These are phyloP conservation scores for Phytophthora pistaciae DNA, from an alignment of 352 stramenopile species.

Conservation along the genomic window DNA sequence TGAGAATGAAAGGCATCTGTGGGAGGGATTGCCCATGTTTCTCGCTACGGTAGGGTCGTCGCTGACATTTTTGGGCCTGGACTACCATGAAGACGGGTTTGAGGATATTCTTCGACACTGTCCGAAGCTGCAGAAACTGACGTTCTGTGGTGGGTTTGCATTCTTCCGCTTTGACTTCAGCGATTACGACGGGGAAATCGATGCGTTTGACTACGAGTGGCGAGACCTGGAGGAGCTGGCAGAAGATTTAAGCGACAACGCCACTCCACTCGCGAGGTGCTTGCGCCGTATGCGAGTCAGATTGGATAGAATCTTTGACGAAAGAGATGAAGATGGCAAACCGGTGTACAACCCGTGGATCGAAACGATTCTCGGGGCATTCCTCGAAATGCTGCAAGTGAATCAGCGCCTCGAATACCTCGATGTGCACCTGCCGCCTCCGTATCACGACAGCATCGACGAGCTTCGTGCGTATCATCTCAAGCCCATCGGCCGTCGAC, in stretches of 20 bases:
- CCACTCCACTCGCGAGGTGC: neutral
- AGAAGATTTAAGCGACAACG: neutral
- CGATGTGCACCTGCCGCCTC: neutral
- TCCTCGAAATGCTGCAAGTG: constrained; percentile 4
- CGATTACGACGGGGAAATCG: neutral
- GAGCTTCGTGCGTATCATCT: constrained; percentile 2
- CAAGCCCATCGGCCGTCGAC: neutral
- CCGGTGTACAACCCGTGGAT: neutral
- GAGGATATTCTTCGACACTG: neutral
- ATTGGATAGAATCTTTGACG: neutral
- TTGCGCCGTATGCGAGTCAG: neutral
- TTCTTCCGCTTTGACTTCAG: neutral
- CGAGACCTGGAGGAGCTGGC: neutral
- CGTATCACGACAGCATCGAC: neutral
- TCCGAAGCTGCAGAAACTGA: neutral
- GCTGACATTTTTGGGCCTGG: neutral
- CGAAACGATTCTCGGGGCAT: neutral
- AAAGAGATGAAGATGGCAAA: neutral
- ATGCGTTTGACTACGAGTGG: neutral
- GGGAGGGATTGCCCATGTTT: constrained; percentile 2
- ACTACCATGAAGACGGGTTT: neutral
- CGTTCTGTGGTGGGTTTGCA: neutral
- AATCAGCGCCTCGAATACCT: constrained; percentile 2
- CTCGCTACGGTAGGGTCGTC: neutral
- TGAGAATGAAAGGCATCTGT: neutral